These are phyloP conservation scores for Nemania sp. DNA, from an alignment of 2,329 filamentous ascomycete genomes.

Conservation along the genomic window DNA sequence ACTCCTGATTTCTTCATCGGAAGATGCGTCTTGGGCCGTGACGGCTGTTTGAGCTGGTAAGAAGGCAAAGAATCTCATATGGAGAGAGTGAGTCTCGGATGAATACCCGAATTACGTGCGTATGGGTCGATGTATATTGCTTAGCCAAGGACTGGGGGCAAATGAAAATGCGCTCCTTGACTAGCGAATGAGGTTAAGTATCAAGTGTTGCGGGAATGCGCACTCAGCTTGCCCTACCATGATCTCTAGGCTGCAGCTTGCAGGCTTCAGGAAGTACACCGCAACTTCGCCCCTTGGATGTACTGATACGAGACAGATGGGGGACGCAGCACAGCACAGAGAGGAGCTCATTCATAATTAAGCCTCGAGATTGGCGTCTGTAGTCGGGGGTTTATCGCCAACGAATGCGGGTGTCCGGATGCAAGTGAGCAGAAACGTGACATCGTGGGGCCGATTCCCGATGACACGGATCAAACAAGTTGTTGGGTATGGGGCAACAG, in stretches of 20 bases:
- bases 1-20: slow-evolving; percentile 14
- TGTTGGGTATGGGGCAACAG: slow-evolving; percentile 24
- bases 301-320: slow-evolving; percentile 21
- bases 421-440: slow-evolving; percentile 9
- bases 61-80: neutral
- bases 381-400: slow-evolving; percentile 25
- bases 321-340: slow-evolving; percentile 6
- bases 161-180: slow-evolving; percentile 3
- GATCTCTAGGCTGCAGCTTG: slow-evolving; percentile 24
- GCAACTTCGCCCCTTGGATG: slow-evolving; percentile 34
- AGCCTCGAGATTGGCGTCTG: slow-evolving; percentile 17
- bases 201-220: slow-evolving; percentile 24
- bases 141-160: slow-evolving; percentile 9
- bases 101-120: slow-evolving; percentile 18
- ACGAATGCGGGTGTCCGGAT: slow-evolving; percentile 30
- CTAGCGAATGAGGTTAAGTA: slow-evolving; percentile 7
- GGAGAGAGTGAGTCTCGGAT: slow-evolving; percentile 7
- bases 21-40: slow-evolving; percentile 19
- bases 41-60: slow-evolving; percentile 8
- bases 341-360: slow-evolving; percentile 5
- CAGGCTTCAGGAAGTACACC: slow-evolving; percentile 32
- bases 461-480: slow-evolving; percentile 38
- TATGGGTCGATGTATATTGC: neutral
- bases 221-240: slow-evolving; percentile 29
- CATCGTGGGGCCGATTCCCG: slow-evolving; percentile 37